A percentile compares a stretch with the other conserved stretches of the same genome.
Evolutionary conservation across 495 filamentous ascomycete genomes (phyloP).

Genomic region (Daldinia childiae): DNA sequence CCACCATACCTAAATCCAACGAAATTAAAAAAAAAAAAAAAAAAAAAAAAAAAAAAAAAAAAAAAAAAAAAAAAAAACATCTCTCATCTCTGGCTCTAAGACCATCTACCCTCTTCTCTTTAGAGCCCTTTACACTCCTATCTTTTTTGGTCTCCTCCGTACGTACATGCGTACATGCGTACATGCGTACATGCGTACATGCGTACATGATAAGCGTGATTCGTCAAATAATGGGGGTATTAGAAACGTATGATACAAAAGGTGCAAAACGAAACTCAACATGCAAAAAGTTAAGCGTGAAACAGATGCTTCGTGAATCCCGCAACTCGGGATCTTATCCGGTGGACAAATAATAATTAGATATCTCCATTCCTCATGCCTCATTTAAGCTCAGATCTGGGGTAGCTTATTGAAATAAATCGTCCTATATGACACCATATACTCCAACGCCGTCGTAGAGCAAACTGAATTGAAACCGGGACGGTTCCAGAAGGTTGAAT

Average conservation of each 20-base stretch:
- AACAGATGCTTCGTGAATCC: neutral
- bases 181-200: neutral
- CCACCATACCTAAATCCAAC: neutral
- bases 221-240: slow-evolving; percentile 29
- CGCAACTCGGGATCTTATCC: slow-evolving; percentile 6
- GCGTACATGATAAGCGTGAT: slow-evolving; percentile 15
- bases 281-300: neutral
- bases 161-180: slow-evolving; percentile 10
- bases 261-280: neutral
- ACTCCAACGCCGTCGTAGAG: slow-evolving; percentile 16
- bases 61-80: neutral
- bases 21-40: neutral
- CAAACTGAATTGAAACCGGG: neutral
- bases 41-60: neutral
- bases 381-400: slow-evolving; percentile 21
- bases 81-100: neutral
- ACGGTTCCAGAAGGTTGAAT: neutral
- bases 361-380: slow-evolving; percentile 32
- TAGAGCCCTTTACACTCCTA: slow-evolving; percentile 13
- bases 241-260: slow-evolving; percentile 34
- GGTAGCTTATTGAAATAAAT: slow-evolving; percentile 16
- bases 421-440: slow-evolving; percentile 20
- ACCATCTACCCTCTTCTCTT: neutral
- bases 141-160: slow-evolving; percentile 12
- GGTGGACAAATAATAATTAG: slow-evolving; percentile 1